Evolutionary conservation across 2,329 filamentous ascomycete species (phyloP).

Genomic region (Shiraia bambusicola): DNA sequence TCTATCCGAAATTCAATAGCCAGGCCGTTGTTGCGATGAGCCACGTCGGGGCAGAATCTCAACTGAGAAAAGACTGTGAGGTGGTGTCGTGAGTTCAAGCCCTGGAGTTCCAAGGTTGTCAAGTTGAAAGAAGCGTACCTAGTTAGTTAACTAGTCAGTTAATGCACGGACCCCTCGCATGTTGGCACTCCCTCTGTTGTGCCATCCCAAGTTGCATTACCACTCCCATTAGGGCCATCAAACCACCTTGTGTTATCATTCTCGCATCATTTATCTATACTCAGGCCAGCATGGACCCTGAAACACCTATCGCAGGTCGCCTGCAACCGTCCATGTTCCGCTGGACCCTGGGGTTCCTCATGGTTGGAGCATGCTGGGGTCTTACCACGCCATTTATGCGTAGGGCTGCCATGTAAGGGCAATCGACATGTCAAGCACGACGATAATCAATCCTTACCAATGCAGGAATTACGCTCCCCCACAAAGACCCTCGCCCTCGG

Average conservation of each 20-base stretch:
- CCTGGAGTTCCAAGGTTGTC: background rate
- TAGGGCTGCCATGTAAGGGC: conserved; percentile 65
- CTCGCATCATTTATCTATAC: background rate
- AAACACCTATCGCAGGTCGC: conserved; percentile 26
- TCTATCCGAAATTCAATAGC: background rate
- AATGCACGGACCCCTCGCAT: no score
- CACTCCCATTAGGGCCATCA: no score
- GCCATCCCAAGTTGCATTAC: no score
- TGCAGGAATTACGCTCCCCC: conserved; percentile 62
- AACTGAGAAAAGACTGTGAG: no score
- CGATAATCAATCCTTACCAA: conserved; percentile 1
- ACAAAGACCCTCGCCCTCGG: conserved; percentile 32
- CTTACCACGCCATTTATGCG: conserved; percentile 89
- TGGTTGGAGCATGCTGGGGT: conserved; percentile 91
- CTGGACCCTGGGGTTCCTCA: conserved; percentile 84
- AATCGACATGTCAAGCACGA: background rate
- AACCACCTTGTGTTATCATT: no score
- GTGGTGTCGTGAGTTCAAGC: background rate
- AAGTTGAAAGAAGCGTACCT: background rate
- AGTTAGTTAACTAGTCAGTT: background rate
- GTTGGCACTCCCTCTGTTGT: background rate
- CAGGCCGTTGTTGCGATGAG: no score
- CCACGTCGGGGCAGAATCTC: no score
- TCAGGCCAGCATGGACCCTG: conserved; percentile 36
- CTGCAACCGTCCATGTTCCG: conserved; percentile 61